Percentiles rank a stretch among this genome's conserved stretches.
Evolutionary conservation across 2,329 filamentous ascomycete genomes (phyloP).

Genomic region (Cladorrhinum sp.): DNA sequence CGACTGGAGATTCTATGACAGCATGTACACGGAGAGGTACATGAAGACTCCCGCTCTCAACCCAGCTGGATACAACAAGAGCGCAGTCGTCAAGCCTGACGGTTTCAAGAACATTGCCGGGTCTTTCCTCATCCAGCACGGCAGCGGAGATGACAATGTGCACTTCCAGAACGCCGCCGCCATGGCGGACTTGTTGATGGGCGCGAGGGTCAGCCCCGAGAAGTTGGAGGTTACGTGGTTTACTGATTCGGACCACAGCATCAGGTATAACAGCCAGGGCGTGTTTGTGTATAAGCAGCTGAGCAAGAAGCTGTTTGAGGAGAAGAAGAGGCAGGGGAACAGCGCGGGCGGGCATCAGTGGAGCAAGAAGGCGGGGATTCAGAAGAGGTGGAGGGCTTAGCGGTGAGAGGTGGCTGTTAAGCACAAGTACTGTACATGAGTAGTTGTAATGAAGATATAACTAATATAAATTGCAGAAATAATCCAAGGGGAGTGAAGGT

Average conservation of each 20-base stretch:
- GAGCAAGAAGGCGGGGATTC: slow-evolving; percentile 19
- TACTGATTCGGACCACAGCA: slow-evolving; percentile 63
- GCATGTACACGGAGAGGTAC: slow-evolving; percentile 69
- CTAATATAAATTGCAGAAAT: too few relatives aligned
- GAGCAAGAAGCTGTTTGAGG: slow-evolving; percentile 55
- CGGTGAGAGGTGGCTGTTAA: too few relatives aligned
- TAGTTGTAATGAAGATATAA: too few relatives aligned
- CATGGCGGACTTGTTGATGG: slow-evolving; percentile 59
- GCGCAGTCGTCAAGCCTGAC: slow-evolving; percentile 53
- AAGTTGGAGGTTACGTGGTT: slow-evolving; percentile 64
- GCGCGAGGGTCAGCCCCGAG: slow-evolving; percentile 54
- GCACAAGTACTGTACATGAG: too few relatives aligned
- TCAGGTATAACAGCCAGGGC: slow-evolving; percentile 54
- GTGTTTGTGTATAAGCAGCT: slow-evolving; percentile 61
- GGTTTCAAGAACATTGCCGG: slow-evolving; percentile 64
- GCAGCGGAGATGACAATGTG: slow-evolving; percentile 68
- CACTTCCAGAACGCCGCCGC: slow-evolving; percentile 66
- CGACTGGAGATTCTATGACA: slow-evolving; percentile 70
- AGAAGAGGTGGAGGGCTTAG: slow-evolving; percentile 11
- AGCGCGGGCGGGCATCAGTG: slow-evolving; percentile 31
- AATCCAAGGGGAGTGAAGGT: too few relatives aligned
- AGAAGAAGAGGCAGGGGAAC: slow-evolving; percentile 48
- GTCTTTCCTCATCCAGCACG: slow-evolving; percentile 61
- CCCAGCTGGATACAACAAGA: slow-evolving; percentile 56
- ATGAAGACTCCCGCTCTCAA: slow-evolving; percentile 63